Evolutionary conservation across 306 rosid species (phyloP).

Genomic region (Spatholobus suberectus): DNA sequence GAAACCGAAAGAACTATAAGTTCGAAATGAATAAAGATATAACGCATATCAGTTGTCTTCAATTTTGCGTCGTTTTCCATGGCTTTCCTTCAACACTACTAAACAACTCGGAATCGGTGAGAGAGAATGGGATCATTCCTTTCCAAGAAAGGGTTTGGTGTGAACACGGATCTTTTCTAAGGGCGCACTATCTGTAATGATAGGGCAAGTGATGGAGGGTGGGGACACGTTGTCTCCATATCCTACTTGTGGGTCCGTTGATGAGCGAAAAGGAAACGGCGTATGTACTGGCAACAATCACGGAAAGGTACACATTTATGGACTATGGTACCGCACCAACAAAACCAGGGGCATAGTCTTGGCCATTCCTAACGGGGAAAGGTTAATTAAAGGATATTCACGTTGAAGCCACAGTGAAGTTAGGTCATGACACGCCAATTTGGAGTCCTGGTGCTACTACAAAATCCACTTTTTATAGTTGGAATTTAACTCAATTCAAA

Average conservation of each 20-base stretch:
- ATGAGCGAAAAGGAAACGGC: neutral
- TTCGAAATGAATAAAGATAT: too few relatives aligned
- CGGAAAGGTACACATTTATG: constrained; percentile 54
- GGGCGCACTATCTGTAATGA: constrained; percentile 34
- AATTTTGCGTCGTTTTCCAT: neutral
- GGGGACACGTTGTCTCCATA: constrained; percentile 30
- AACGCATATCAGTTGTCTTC: neutral
- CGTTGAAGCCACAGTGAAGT: constrained; percentile 49
- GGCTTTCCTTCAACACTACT: neutral
- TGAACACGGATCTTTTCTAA: neutral
- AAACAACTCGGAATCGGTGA: neutral
- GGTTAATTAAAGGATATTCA: neutral
- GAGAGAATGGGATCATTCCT: neutral
- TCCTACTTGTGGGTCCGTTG: neutral
- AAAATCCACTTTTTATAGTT: too few relatives aligned
- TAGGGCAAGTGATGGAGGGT: neutral
- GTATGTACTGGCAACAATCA: constrained; percentile 51
- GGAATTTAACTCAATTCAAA: too few relatives aligned
- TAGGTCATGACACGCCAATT: constrained; percentile 48
- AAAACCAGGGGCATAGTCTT: neutral
- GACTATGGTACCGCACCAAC: constrained; percentile 37
- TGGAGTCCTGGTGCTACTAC: too few relatives aligned
- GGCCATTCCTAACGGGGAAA: neutral
- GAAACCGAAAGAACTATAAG: neutral
- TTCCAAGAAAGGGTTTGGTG: constrained; percentile 1